These are phyloP conservation scores for Neurospora sp. DNA, from an alignment of 495 filamentous ascomycete genomes.

Conservation along the genomic window DNA sequence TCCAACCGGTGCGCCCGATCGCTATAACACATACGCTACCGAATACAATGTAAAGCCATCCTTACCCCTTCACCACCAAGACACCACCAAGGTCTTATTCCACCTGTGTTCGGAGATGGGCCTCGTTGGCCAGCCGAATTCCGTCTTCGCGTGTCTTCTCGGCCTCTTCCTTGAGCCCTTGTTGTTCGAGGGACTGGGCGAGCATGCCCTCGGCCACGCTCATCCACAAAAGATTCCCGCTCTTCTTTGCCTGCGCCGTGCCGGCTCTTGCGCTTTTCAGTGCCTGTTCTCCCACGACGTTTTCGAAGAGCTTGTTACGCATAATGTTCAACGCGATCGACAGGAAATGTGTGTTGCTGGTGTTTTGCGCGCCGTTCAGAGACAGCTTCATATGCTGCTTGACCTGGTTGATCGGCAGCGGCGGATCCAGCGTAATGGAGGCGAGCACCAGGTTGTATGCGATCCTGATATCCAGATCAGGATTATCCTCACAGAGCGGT, in stretches of 20 bases:
- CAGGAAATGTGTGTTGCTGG: constrained; percentile 67
- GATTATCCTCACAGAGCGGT: constrained; percentile 54
- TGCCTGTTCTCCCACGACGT: constrained; percentile 80
- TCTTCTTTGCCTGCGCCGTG: constrained; percentile 61
- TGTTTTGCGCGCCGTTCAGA: constrained; percentile 35
- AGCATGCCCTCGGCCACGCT: constrained; percentile 77
- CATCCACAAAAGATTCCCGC: constrained; percentile 71
- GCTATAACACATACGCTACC: neutral
- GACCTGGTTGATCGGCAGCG: constrained; percentile 52
- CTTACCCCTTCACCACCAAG: neutral
- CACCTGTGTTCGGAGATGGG: constrained; percentile 15
- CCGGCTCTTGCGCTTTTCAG: constrained; percentile 77
- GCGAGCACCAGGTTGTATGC: constrained; percentile 74
- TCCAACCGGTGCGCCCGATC: neutral
- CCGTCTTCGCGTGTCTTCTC: constrained; percentile 19
- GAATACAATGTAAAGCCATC: neutral
- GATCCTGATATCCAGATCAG: constrained; percentile 62
- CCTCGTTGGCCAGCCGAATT: constrained; percentile 22
- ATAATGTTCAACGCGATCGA: constrained; percentile 78
- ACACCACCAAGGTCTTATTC: neutral
- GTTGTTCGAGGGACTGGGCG: constrained; percentile 59
- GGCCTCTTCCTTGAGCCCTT: constrained; percentile 59
- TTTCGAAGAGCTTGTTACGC: constrained; percentile 74
- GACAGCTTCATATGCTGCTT: constrained; percentile 67
- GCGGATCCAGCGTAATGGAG: constrained; percentile 46